Evolutionary conservation across 345 rosid genomes (phyloP).

Genomic region (Excoecaria cochinchinensis): DNA sequence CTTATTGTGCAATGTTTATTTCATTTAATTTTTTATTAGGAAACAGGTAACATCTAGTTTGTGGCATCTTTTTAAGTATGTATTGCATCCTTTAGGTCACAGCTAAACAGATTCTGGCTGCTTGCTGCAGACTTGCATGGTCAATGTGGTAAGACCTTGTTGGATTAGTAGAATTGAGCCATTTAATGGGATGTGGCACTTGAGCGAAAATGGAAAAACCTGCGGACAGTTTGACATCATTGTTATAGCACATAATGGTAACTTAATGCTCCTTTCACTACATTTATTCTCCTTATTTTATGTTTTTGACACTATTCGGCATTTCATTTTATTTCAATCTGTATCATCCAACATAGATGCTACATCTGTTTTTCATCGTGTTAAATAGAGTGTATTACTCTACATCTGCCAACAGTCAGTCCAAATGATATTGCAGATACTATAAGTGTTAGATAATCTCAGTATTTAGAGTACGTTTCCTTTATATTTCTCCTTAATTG

Average conservation of each 20-base stretch:
- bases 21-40: background rate
- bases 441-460: too few relatives aligned
- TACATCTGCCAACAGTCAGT: background rate
- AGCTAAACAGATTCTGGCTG: constrained; percentile 19
- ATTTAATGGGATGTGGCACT: constrained; percentile 86
- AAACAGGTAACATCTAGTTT: background rate
- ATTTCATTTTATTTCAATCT: background rate
- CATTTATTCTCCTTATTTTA: background rate
- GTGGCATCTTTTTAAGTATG: background rate
- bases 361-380: background rate
- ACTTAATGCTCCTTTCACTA: constrained; percentile 12
- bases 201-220: constrained; percentile 81
- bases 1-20: background rate
- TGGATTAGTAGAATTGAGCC: constrained; percentile 91
- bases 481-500: too few relatives aligned
- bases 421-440: background rate
- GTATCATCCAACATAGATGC: background rate
- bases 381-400: background rate
- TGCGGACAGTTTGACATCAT: constrained; percentile 71
- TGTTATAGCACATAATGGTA: constrained; percentile 96
- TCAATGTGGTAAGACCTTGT: constrained; percentile 81
- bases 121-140: constrained; percentile 57
- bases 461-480: too few relatives aligned
- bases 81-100: background rate
- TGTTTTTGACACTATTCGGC: background rate